Evolutionary conservation across 176 grass and related monocot species (phyloP).

Genomic region (maize (Zea mays)): DNA sequence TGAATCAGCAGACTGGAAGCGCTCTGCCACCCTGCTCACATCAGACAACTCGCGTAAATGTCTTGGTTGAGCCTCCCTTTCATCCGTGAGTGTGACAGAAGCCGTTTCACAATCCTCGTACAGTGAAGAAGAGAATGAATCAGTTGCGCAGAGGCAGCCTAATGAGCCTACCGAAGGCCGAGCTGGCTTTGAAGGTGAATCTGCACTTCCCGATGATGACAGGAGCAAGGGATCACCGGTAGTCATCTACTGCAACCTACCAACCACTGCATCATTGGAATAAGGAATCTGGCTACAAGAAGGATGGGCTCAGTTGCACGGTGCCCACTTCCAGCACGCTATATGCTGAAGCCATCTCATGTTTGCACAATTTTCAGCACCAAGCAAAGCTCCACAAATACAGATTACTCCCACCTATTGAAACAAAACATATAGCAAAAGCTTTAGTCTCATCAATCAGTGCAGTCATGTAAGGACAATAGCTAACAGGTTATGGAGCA

Average conservation of each 20-base stretch:
- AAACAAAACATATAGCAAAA: slow-evolving; percentile 26
- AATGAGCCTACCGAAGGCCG: slow-evolving; percentile 42
- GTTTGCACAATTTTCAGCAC: slow-evolving; percentile 6
- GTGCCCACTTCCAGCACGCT: slow-evolving; percentile 7
- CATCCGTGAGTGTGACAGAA: slow-evolving; percentile 55
- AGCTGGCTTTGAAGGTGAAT: slow-evolving; percentile 47
- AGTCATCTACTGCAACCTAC: slow-evolving; percentile 63
- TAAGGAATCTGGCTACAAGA: slow-evolving; percentile 10
- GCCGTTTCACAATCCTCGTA: slow-evolving; percentile 56
- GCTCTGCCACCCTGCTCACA: slow-evolving; percentile 42
- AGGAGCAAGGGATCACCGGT: slow-evolving; percentile 59
- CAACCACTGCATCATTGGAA: slow-evolving; percentile 47
- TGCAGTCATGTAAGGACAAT: slow-evolving; percentile 1
- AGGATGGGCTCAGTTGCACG: slow-evolving; percentile 8
- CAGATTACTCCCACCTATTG: slow-evolving; percentile 41
- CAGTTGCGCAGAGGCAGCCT: slow-evolving; percentile 53
- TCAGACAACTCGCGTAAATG: slow-evolving; percentile 41
- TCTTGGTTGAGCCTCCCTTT: slow-evolving; percentile 39
- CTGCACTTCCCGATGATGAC: slow-evolving; percentile 48
- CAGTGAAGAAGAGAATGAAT: slow-evolving; percentile 60
- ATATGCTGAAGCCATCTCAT: slow-evolving; percentile 21
- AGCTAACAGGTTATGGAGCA: background rate
- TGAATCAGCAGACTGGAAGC: slow-evolving; percentile 68
- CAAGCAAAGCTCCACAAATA: slow-evolving; percentile 20
- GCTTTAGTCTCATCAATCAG: slow-evolving; percentile 24